Evolutionary conservation across 2,329 filamentous ascomycete genomes (phyloP).

Genomic region (Paradendryphiella salina): DNA sequence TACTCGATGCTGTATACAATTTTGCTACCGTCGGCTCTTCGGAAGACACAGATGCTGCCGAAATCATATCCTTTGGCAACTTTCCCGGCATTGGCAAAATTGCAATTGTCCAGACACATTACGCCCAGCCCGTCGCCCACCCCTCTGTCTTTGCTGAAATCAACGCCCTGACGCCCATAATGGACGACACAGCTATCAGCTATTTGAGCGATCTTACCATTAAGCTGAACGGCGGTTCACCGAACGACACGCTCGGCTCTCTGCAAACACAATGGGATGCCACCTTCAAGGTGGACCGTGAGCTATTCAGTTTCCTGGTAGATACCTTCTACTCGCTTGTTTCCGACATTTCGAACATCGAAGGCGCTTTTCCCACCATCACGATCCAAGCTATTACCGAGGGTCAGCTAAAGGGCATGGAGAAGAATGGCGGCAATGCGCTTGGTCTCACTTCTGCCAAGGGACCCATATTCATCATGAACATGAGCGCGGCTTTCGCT

Average conservation of each 20-base stretch:
- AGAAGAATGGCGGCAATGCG: constrained; percentile 34
- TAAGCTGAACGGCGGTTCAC: constrained; percentile 24
- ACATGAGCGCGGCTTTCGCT: constrained; percentile 24
- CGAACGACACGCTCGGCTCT: constrained; percentile 17
- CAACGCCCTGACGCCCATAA: constrained; percentile 27
- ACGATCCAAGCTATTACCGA: constrained; percentile 33
- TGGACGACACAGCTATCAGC: constrained; percentile 26
- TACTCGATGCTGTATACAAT: constrained; percentile 11
- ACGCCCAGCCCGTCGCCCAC: constrained; percentile 25
- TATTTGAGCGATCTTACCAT: constrained; percentile 28
- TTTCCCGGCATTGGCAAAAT: constrained; percentile 22
- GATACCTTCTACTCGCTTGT: constrained; percentile 23
- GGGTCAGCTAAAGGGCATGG: constrained; percentile 28
- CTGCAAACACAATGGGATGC: constrained; percentile 37
- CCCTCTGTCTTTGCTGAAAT: constrained; percentile 32
- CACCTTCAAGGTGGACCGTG: constrained; percentile 32
- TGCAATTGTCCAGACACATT: constrained; percentile 30
- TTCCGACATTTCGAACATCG: constrained; percentile 14
- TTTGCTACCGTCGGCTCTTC: constrained; percentile 19
- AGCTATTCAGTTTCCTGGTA: constrained; percentile 26
- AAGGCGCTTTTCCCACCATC: constrained; percentile 23
- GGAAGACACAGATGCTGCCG: constrained; percentile 30
- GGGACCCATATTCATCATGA: constrained; percentile 29
- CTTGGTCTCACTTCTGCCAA: constrained; percentile 29
- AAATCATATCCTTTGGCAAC: constrained; percentile 22